phyloP scores from a whole-genome alignment of 1,284 basidiomycete genomes.

The Cryptococcus jaspeensis region DNA sequence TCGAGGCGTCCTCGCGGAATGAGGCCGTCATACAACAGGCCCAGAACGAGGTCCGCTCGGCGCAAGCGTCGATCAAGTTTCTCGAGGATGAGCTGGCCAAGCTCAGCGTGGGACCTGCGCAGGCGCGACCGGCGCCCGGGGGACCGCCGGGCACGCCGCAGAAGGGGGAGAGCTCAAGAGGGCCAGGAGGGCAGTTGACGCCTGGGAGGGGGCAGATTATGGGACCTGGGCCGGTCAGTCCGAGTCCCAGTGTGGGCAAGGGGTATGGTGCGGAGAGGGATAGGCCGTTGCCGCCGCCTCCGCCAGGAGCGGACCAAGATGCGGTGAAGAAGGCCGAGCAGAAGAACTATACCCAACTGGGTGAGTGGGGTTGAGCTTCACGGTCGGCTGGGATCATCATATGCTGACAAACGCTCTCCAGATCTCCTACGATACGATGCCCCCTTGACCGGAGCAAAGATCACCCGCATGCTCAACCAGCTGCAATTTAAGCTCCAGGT shows the following conservation, averaged over 20 bases:
- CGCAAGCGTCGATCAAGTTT: slow-evolving; percentile 49
- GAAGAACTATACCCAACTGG: slow-evolving; percentile 49
- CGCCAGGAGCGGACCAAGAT: slow-evolving; percentile 18
- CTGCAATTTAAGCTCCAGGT: slow-evolving; percentile 99
- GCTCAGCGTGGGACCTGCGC: slow-evolving; percentile 29
- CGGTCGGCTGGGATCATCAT: not conserved
- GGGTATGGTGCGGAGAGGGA: slow-evolving; percentile 24
- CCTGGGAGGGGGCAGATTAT: slow-evolving; percentile 17
- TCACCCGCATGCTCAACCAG: slow-evolving; percentile 96
- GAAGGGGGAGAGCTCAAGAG: slow-evolving; percentile 7
- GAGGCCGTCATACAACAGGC: slow-evolving; percentile 52
- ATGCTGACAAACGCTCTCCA: slow-evolving; percentile 19
- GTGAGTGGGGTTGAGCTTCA: slow-evolving; percentile 19
- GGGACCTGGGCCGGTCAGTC: slow-evolving; percentile 19
- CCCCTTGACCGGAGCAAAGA: slow-evolving; percentile 92
- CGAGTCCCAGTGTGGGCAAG: slow-evolving; percentile 24
- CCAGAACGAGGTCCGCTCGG: slow-evolving; percentile 50
- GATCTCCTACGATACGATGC: slow-evolving; percentile 98
- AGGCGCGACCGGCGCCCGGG: slow-evolving; percentile 1
- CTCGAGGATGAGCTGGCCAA: slow-evolving; percentile 50
- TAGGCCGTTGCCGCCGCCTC: slow-evolving; percentile 41
- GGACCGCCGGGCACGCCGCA: slow-evolving; percentile 17
- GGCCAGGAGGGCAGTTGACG: slow-evolving; percentile 4
- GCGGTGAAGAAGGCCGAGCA: slow-evolving; percentile 20
- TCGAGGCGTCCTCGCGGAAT: slow-evolving; percentile 49